Evolutionary conservation across 2,329 filamentous ascomycete genomes (phyloP).

Genomic region (Venturia pyrina): DNA sequence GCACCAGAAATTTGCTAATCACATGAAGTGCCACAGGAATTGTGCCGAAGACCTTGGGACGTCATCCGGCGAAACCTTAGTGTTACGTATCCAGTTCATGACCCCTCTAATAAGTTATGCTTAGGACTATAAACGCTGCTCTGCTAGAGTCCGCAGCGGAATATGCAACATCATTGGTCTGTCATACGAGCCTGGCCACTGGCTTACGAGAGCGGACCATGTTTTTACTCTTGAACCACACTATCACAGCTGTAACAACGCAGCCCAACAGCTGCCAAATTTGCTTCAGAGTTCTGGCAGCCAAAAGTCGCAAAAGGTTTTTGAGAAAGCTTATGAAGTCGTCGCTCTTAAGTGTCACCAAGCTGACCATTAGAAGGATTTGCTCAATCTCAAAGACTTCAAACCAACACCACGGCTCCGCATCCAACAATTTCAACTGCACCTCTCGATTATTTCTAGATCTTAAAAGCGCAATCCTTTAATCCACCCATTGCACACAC

Average conservation of each 20-base stretch:
- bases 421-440: background rate
- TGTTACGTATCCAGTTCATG: background rate
- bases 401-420: background rate
- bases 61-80: background rate
- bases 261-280: background rate
- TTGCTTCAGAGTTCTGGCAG: background rate
- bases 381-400: background rate
- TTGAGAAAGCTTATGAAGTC: background rate
- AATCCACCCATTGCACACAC: background rate
- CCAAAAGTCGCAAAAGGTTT: background rate
- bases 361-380: background rate
- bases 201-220: background rate
- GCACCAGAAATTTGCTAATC: no score
- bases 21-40: no score
- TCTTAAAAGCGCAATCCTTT: background rate
- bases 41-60: no score
- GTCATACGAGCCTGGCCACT: background rate
- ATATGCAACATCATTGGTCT: background rate
- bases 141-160: background rate
- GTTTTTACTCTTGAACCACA: background rate
- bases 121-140: background rate
- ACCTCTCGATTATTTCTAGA: background rate
- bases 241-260: background rate
- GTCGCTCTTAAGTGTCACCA: background rate
- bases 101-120: background rate